Conservation (phyloP, 805 yeast species). For the Starmerella sirachaensis region DNA sequence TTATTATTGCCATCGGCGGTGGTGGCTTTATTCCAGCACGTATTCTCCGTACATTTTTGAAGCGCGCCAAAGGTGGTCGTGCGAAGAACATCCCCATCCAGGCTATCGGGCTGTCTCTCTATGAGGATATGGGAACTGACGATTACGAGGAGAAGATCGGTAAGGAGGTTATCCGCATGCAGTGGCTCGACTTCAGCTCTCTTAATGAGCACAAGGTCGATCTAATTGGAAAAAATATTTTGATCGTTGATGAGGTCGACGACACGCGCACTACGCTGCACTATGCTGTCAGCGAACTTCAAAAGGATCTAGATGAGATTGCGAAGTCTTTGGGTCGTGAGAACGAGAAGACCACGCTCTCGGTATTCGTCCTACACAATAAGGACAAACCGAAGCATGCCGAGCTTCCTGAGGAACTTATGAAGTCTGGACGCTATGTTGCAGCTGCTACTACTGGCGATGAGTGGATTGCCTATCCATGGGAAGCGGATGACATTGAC, state of each 20-base stretch:
- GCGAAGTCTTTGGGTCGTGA: constrained; percentile 48
- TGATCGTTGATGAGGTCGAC: constrained; percentile 84
- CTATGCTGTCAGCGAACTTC: constrained; percentile 67
- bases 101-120: constrained; percentile 85
- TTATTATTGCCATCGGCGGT: constrained; percentile 88
- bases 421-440: constrained; percentile 52
- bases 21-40: constrained; percentile 98
- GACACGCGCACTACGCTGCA: constrained; percentile 84
- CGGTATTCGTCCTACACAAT: constrained; percentile 73
- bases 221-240: constrained; percentile 64
- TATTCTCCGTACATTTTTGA: constrained; percentile 83
- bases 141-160: constrained; percentile 49
- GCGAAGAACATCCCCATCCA: constrained; percentile 71
- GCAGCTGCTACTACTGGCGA: constrained; percentile 69
- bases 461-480: constrained; percentile 79
- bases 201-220: constrained; percentile 58
- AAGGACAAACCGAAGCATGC: constrained; percentile 74
- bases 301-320: constrained; percentile 50
- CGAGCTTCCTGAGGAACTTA: constrained; percentile 48
- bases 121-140: constrained; percentile 59
- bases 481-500: constrained; percentile 79
- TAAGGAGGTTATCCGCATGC: constrained; percentile 73
- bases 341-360: constrained; percentile 51
- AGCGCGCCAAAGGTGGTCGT: constrained; percentile 43
- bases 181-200: constrained; percentile 78